A percentile compares a stretch with the other conserved stretches of the same genome.
These are phyloP conservation scores for Aspergillus sp. DNA, from an alignment of 2,329 filamentous ascomycete genomes.

Conservation along the genomic window DNA sequence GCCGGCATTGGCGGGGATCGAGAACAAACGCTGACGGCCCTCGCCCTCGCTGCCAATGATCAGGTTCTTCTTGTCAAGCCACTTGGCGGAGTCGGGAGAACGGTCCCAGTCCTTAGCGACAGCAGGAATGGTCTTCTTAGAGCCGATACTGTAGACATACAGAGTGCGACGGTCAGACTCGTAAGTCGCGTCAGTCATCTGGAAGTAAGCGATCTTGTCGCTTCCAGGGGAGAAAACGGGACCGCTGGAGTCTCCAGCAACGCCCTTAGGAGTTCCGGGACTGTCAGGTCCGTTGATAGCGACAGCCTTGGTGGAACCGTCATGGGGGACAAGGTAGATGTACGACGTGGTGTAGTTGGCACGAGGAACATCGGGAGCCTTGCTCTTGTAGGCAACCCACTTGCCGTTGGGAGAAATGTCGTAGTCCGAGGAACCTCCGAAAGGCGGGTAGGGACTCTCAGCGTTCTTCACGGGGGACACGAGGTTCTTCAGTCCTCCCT, in stretches of 20 bases:
- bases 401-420: constrained; percentile 55
- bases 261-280: constrained; percentile 46
- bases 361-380: constrained; percentile 41
- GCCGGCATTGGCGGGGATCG: constrained; percentile 32
- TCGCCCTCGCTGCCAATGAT: constrained; percentile 73
- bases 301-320: constrained; percentile 55
- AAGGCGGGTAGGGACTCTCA: constrained; percentile 56
- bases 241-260: constrained; percentile 58
- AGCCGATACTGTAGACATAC: constrained; percentile 41
- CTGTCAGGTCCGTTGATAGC: constrained; percentile 44
- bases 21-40: constrained; percentile 52
- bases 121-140: constrained; percentile 35
- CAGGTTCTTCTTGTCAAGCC: constrained; percentile 59
- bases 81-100: constrained; percentile 52
- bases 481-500: constrained; percentile 58
- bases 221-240: constrained; percentile 76
- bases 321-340: constrained; percentile 70
- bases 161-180: constrained; percentile 69
- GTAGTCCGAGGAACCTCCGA: constrained; percentile 78
- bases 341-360: constrained; percentile 75
- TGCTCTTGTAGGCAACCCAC: constrained; percentile 44
- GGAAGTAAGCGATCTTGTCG: constrained; percentile 69
- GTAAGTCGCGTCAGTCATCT: constrained; percentile 75
- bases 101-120: constrained; percentile 51
- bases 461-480: constrained; percentile 42